Base-by-base conservation (phyloP, 192 early-diverging fungal genomes). In the Gigaspora rosea region DNA sequence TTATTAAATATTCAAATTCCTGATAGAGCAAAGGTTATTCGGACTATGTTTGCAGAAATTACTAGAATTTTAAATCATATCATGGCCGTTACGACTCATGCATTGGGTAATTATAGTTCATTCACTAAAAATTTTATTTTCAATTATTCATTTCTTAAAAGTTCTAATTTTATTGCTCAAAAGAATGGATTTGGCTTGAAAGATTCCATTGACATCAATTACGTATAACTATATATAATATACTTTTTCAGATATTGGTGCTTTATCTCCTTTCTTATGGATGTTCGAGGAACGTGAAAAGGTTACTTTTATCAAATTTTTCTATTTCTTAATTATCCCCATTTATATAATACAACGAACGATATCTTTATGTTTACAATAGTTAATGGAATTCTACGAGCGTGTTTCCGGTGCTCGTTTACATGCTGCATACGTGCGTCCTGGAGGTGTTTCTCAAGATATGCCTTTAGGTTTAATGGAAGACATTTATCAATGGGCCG, bases 261-360 rank as follows among this genome's bases (percentile, higher is more conserved):
- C 96, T 35, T 86, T 98, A 85, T 97, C 97, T 36, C 97, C 97
- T 68, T 97, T 99, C 88, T 86, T 99, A 82, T 99, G 95, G 90
- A 91, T 98, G 93, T 98, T 99, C 79, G 97, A 99, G 88, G 97
- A 99, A 86, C 95, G 97, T 82, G 97, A 99, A 82, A 95, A 96
- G 57, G 74, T 76, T 15, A 51, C n/a, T 47, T 49, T 62, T 22
- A 36, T n/a, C 18, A 16, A 16, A 36, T 27, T 56, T 32, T 12
- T 5, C 13, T 33, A 7, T 8, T 27, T 35, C 8, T 33, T 22
- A 32, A 72, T 68, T 47, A 22, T n/a, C 8, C 8, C 27, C 27
- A 27, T 27, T 27, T 27, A 27, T 48, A 48, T 68, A 3, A 49
- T 59, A 61, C 15, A 36, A 41, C 35, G 20, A n/a, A 49, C 33